Percentiles rank a stretch among this genome's conserved stretches.
Conservation (phyloP, 2,329 filamentous ascomycete species). For the Cordyceps tenuipes region DNA sequence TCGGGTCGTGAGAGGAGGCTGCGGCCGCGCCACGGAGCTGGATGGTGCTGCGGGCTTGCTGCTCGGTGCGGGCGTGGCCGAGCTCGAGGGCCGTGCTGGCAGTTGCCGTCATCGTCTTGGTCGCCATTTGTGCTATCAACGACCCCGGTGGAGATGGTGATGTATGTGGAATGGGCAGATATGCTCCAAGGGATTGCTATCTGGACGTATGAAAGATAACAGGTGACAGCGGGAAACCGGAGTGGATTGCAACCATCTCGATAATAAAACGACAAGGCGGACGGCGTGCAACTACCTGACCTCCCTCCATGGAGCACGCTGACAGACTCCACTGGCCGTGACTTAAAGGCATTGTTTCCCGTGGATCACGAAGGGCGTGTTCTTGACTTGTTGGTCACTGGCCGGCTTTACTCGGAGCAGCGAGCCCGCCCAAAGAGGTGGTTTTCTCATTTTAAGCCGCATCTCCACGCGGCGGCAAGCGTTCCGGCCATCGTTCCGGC, state of each 20-base stretch:
- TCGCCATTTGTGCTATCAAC: neutral
- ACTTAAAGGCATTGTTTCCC: neutral
- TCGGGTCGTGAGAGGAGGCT: neutral
- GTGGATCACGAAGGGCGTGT: neutral
- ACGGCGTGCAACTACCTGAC: constrained; percentile 2
- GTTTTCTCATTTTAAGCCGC: constrained; percentile 5
- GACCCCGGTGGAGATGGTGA: neutral
- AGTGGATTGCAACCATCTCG: neutral
- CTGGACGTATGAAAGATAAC: neutral
- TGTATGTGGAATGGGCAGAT: neutral
- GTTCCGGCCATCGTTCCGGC: constrained; percentile 9
- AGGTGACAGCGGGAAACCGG: neutral
- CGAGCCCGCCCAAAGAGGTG: neutral
- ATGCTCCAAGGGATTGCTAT: too few species aligned
- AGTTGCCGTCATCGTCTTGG: neutral
- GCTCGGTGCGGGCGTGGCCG: neutral
- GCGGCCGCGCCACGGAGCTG: constrained; percentile 1
- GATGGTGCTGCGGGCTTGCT: neutral
- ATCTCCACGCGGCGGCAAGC: constrained; percentile 1
- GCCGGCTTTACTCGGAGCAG: constrained; percentile 9
- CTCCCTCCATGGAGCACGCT: neutral
- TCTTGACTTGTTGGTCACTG: neutral
- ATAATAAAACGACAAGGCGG: neutral
- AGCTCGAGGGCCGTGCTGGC: constrained; percentile 7
- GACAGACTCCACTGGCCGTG: constrained; percentile 1